phyloP scores from a whole-genome alignment of 176 grass and related monocot genomes.

The Avena atlantica region DNA sequence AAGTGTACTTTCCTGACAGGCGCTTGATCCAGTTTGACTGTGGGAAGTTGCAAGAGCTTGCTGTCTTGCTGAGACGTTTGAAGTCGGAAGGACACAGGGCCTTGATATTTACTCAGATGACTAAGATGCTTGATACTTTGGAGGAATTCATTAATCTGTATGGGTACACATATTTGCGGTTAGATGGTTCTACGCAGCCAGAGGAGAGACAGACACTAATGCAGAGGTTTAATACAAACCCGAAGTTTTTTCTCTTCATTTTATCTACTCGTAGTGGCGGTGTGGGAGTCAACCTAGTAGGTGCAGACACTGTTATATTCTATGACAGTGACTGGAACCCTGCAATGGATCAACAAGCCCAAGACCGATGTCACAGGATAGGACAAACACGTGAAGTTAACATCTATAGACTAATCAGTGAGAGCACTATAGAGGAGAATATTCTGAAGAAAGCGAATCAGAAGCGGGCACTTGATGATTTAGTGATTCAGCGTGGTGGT shows the following conservation, averaged over 20 bases:
- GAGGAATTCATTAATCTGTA: conserved; percentile 99
- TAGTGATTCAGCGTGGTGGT: conserved; percentile 95
- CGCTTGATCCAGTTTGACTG: conserved; percentile 99
- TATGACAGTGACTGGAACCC: conserved; percentile 99
- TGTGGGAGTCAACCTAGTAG: conserved; percentile 96
- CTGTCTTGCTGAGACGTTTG: conserved; percentile 79
- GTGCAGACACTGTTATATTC: conserved; percentile 98
- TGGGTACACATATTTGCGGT: conserved; percentile 91
- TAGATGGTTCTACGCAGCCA: conserved; percentile 95
- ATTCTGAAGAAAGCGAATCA: conserved; percentile 99
- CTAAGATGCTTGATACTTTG: conserved; percentile 98
- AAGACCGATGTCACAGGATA: conserved; percentile 99
- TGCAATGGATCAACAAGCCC: conserved; percentile 99
- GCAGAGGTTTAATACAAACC: conserved; percentile 98
- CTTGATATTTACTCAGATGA: conserved; percentile 99
- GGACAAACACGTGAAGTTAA: conserved; percentile 98
- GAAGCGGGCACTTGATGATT: conserved; percentile 93
- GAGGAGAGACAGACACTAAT: conserved; percentile 97
- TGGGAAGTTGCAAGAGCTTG: conserved; percentile 97
- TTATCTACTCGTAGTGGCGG: conserved; percentile 98
- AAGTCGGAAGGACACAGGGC: conserved; percentile 92
- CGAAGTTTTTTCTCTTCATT: conserved; percentile 97
- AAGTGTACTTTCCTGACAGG: conserved; percentile 98
- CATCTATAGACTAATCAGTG: conserved; percentile 96
- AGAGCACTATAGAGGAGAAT: conserved; percentile 99